Base-by-base conservation (phyloP, 148 eudicot species). In the Hydrangea macrophylla region DNA sequence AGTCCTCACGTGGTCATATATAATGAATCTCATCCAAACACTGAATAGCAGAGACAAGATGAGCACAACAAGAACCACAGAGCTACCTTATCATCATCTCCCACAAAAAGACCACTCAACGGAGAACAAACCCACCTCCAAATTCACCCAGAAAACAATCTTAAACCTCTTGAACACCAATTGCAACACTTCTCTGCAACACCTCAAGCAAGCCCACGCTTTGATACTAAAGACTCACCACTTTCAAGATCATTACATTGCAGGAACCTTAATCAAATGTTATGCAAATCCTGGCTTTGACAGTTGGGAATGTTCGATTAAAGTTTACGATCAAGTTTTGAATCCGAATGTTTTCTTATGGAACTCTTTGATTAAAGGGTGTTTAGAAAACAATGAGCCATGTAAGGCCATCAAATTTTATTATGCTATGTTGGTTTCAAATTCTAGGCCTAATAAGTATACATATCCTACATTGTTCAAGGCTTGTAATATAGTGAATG, bases 391-490 rank as follows among this genome's bases (percentile, higher is more conserved):
- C 59, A 62, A 73, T 6, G 50, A 66, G 42, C 65, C 65, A 1
- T 66, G n/a, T 13, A n/a, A 65, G 20, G 75, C 72, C 68, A 25
- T 80, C 0, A 57, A 25, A 24, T 28, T 53, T 40, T 65, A 69
- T 33, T 20, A 22, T 5, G 25, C 45, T 0, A 73, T 73, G 81
- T 73, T 73, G 60, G 58, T 30, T 40, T 24, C 66, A 30, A 31
- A 53, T 10, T 55, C 81, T 18, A 73, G 56, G 70, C 62, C 78
- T 25, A 80, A 80, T 58, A 70, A 73, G 60, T 76, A 60, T 35
- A 80, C 84, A 1, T 80, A 70, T n/a, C 80, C 81, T 22, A 65
- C 73, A 42, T 40, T 80, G 71, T 57, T 80, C 10, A 80, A 80
- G 60, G 78, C 84, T 70, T 76, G 80, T 23, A 23, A 72, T 7